Evolutionary conservation across 2,329 filamentous ascomycete species (phyloP).

Genomic region (Exophiala lecanii-corni): DNA sequence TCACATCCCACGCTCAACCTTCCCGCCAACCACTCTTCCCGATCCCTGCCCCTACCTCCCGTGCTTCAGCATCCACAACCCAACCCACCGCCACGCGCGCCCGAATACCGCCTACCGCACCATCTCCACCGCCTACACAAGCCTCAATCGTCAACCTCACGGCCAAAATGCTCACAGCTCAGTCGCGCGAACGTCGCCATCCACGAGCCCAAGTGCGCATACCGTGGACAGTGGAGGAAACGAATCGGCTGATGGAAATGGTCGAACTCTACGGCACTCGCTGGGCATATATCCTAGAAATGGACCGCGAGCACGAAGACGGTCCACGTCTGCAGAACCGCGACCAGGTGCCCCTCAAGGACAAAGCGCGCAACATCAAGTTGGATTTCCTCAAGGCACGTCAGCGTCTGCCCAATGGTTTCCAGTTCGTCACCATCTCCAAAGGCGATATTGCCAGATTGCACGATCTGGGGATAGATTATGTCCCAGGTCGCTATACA

Average conservation of each 20-base stretch:
- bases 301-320: slow-evolving; percentile 29
- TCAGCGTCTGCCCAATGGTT: slow-evolving; percentile 14
- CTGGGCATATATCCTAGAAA: slow-evolving; percentile 45
- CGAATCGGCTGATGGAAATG: slow-evolving; percentile 43
- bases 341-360: slow-evolving; percentile 51
- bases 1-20: neutral
- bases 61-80: slow-evolving; percentile 3
- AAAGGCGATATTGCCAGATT: slow-evolving; percentile 10
- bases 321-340: slow-evolving; percentile 35
- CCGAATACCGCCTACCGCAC: neutral
- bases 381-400: slow-evolving; percentile 37
- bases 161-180: slow-evolving; percentile 16
- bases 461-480: slow-evolving; percentile 16
- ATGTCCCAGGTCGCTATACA: slow-evolving; percentile 4
- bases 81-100: neutral
- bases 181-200: slow-evolving; percentile 8
- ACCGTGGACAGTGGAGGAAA: slow-evolving; percentile 38
- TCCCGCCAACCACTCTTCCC: neutral
- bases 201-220: slow-evolving; percentile 18
- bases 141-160: slow-evolving; percentile 3
- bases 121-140: neutral
- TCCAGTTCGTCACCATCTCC: slow-evolving; percentile 22
- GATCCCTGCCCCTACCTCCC: slow-evolving; percentile 5
- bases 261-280: slow-evolving; percentile 44
- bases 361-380: slow-evolving; percentile 53